Conservation (phyloP, 495 filamentous ascomycete species). For the Sporormia fimetaria region DNA sequence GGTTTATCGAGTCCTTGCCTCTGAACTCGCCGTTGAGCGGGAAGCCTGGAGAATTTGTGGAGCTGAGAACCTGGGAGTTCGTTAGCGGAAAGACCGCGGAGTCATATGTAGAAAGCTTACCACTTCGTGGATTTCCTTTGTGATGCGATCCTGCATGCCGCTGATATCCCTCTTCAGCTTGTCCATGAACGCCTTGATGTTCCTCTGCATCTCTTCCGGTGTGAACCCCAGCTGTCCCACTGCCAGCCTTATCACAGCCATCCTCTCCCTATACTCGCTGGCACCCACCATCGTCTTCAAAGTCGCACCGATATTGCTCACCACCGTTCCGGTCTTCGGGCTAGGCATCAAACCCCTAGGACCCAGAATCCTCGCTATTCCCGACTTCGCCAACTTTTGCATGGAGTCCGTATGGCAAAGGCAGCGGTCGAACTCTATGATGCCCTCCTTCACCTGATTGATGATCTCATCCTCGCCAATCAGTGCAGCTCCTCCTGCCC, state of each 20-base stretch:
- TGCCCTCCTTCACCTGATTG: slow-evolving; percentile 58
- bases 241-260: slow-evolving; percentile 75
- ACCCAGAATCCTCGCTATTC: slow-evolving; percentile 69
- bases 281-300: slow-evolving; percentile 73
- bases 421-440: slow-evolving; percentile 77
- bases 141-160: slow-evolving; percentile 53
- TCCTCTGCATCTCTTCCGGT: slow-evolving; percentile 72
- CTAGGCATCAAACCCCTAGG: slow-evolving; percentile 88
- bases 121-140: slow-evolving; percentile 82
- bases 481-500: slow-evolving; percentile 60
- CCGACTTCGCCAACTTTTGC: slow-evolving; percentile 60
- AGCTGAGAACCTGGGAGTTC: slow-evolving; percentile 59
- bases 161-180: slow-evolving; percentile 67
- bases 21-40: slow-evolving; percentile 68
- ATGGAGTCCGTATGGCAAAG: slow-evolving; percentile 75
- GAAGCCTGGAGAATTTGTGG: slow-evolving; percentile 77
- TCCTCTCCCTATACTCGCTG: slow-evolving; percentile 72
- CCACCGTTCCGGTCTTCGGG: slow-evolving; percentile 73
- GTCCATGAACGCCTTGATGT: slow-evolving; percentile 67
- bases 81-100: slow-evolving; percentile 6
- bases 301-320: slow-evolving; percentile 56
- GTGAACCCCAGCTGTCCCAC: slow-evolving; percentile 86
- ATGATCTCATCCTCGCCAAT: slow-evolving; percentile 82
- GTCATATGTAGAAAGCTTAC: slow-evolving; percentile 36
- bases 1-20: slow-evolving; percentile 44